Evolutionary conservation across 108 stramenopile species (phyloP).

Genomic region (Fragilariopsis cylindrus): DNA sequence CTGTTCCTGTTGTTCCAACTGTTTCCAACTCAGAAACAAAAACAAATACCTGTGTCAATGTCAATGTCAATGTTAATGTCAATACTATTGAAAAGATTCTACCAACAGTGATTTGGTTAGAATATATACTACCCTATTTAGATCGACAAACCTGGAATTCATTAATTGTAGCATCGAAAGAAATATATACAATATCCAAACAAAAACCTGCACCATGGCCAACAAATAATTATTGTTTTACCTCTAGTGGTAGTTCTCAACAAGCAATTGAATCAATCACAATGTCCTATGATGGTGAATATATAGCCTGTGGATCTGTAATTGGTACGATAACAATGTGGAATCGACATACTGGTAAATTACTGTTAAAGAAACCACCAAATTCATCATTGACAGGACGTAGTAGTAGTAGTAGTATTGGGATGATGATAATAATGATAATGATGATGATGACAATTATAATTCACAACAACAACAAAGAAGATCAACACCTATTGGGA

Average conservation of each 20-base stretch:
- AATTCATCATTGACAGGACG: no score
- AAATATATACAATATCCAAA: not conserved
- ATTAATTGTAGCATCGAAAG: slow-evolving; percentile 6
- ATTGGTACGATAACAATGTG: slow-evolving; percentile 9
- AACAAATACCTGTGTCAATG: no score
- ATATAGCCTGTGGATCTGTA: slow-evolving; percentile 9
- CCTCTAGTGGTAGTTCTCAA: not conserved
- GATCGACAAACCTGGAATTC: slow-evolving; percentile 17
- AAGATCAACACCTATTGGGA: not conserved
- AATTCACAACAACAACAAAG: not conserved
- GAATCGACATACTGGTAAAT: not conserved
- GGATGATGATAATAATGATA: not conserved
- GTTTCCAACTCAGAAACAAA: no score
- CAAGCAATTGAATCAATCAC: slow-evolving; percentile 6
- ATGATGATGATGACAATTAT: not conserved
- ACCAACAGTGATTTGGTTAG: slow-evolving; percentile 6
- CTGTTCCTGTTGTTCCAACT: no score
- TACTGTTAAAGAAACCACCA: not conserved
- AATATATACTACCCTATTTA: not conserved
- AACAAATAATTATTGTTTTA: not conserved
- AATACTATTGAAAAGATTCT: not conserved
- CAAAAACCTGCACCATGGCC: slow-evolving; percentile 1
- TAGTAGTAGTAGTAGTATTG: no score
- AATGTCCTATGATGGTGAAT: slow-evolving; percentile 11
- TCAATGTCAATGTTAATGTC: not conserved